Conservation (phyloP, 495 filamentous ascomycete species). For the Lentithecium fluviatile region DNA sequence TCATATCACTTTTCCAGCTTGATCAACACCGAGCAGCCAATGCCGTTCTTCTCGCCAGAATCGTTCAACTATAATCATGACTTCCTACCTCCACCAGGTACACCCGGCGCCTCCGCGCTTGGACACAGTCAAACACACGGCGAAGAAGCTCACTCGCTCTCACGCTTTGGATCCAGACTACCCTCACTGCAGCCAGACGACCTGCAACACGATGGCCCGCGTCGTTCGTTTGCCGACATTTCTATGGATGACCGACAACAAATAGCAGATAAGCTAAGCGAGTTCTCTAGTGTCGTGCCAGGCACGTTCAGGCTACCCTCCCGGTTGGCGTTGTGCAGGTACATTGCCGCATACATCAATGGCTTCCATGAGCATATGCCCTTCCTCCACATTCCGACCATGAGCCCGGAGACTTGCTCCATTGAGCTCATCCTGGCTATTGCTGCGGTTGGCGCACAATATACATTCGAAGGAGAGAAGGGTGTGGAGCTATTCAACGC, state of each 20-base stretch:
- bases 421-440: constrained; percentile 65
- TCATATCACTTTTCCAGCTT: constrained; percentile 29
- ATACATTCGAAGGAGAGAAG: constrained; percentile 53
- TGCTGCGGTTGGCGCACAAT: constrained; percentile 64
- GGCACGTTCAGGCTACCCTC: constrained; percentile 62
- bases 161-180: constrained; percentile 61
- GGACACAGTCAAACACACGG: constrained; percentile 44
- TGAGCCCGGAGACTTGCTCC: constrained; percentile 54
- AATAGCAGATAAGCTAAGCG: constrained; percentile 62
- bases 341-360: constrained; percentile 64
- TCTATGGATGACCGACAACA: constrained; percentile 59
- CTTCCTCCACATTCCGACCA: constrained; percentile 65
- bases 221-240: constrained; percentile 62
- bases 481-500: constrained; percentile 72
- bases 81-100: constrained; percentile 62
- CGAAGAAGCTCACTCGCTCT: constrained; percentile 49
- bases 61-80: constrained; percentile 33
- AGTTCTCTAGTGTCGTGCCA: constrained; percentile 66
- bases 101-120: constrained; percentile 49
- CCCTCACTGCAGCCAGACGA: constrained; percentile 65
- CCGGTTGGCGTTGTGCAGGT: constrained; percentile 63
- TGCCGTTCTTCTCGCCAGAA: constrained; percentile 33
- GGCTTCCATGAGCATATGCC: constrained; percentile 70
- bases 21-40: constrained; percentile 32
- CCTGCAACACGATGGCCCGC: constrained; percentile 51